Evolutionary conservation across 2,329 filamentous ascomycete genomes (phyloP).

Genomic region (Monilinia fructigena): DNA sequence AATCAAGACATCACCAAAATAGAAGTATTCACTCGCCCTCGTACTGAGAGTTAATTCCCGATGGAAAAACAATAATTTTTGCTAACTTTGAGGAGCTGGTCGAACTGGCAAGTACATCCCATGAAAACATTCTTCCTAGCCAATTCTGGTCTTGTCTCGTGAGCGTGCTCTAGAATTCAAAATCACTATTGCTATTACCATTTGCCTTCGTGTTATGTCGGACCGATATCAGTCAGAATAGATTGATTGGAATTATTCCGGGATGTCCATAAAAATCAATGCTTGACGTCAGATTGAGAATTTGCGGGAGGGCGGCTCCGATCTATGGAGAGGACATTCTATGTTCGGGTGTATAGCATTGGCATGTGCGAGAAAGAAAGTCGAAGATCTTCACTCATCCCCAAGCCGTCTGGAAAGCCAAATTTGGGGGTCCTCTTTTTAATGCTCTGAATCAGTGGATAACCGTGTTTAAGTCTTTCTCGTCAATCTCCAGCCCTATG

Average conservation of each 20-base stretch:
- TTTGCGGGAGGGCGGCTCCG: too few species aligned
- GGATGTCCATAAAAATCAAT: too few species aligned
- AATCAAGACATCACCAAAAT: background rate
- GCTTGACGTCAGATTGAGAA: too few species aligned
- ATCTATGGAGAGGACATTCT: background rate
- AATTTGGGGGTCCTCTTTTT: too few species aligned
- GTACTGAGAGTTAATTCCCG: background rate
- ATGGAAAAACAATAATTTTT: background rate
- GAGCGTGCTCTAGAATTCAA: too few species aligned
- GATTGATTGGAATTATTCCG: too few species aligned
- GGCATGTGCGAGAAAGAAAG: background rate
- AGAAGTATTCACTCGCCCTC: background rate
- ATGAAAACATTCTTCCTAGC: background rate
- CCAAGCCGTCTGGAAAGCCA: too few species aligned
- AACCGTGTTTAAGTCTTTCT: background rate
- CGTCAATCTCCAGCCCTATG: constrained; percentile 1
- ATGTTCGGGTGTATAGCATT: background rate
- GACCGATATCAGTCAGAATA: too few species aligned
- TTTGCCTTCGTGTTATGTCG: too few species aligned
- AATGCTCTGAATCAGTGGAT: too few species aligned
- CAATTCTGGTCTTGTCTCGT: background rate
- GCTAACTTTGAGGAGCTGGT: background rate
- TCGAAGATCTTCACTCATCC: background rate
- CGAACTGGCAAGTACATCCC: background rate
- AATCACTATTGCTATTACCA: too few species aligned